These are phyloP conservation scores for Sphagnurus paluster DNA, from an alignment of 1,284 basidiomycete genomes.

Conservation along the genomic window DNA sequence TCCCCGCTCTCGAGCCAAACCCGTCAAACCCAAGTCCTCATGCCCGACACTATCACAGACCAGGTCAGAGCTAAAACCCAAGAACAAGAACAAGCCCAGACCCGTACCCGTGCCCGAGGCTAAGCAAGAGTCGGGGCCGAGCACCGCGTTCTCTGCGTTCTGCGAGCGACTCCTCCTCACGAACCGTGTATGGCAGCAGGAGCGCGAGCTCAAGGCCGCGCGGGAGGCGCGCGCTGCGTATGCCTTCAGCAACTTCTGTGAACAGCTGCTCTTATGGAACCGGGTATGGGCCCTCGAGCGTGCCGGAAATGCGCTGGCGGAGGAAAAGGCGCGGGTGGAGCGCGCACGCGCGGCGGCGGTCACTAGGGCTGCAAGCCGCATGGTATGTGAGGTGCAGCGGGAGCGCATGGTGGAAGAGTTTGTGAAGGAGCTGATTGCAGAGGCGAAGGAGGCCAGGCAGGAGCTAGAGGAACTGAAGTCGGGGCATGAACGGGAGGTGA, in stretches of 20 bases:
- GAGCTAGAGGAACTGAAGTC: conserved; percentile 26
- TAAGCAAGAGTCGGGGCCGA: conserved; percentile 7
- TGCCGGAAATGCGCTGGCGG: conserved; percentile 29
- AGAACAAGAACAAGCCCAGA: too few relatives aligned
- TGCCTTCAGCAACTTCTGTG: conserved; percentile 38
- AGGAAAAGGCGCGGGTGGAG: conserved; percentile 34
- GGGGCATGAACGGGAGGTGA: conserved; percentile 36
- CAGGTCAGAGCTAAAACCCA: too few relatives aligned
- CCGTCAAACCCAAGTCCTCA: background rate
- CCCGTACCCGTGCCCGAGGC: background rate
- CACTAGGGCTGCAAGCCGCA: conserved; percentile 39
- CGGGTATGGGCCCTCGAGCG: conserved; percentile 37
- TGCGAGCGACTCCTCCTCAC: conserved; percentile 40
- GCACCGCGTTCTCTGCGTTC: conserved; percentile 36
- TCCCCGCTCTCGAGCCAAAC: background rate
- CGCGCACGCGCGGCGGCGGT: conserved; percentile 33
- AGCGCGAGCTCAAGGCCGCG: conserved; percentile 35
- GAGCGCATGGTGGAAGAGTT: conserved; percentile 42
- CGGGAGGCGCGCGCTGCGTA: conserved; percentile 21
- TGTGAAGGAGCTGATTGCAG: conserved; percentile 37
- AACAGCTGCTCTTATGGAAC: conserved; percentile 37
- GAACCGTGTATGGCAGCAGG: conserved; percentile 42
- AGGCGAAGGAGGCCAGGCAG: conserved; percentile 34
- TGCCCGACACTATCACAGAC: too few relatives aligned
- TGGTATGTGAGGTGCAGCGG: conserved; percentile 42